phyloP scores from a whole-genome alignment of 2,329 filamentous ascomycete species.

The Laburnicola sp. region DNA sequence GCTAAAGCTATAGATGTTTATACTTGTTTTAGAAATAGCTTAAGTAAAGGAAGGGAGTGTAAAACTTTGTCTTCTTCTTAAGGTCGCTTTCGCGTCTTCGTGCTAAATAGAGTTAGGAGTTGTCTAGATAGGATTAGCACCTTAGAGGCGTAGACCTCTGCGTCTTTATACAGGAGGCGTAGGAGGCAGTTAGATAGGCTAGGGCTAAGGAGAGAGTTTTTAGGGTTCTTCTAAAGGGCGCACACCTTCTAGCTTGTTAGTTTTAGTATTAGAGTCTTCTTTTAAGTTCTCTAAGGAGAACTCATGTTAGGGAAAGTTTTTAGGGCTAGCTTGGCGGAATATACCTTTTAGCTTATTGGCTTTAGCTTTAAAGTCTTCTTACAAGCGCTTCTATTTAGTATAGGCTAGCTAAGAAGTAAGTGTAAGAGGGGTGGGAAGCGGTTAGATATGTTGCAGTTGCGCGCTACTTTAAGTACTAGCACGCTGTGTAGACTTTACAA shows the following conservation, averaged over 20 bases:
- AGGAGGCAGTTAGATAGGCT: too few species aligned
- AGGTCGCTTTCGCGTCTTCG: slow-evolving; percentile 15
- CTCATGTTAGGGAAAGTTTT: too few species aligned
- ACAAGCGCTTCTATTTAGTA: slow-evolving; percentile 6
- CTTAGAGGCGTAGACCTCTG: slow-evolving; percentile 10
- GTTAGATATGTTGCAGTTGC: slow-evolving; percentile 10
- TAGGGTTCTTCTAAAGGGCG: slow-evolving; percentile 11
- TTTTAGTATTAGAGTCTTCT: slow-evolving; percentile 17
- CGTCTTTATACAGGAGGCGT: too few species aligned
- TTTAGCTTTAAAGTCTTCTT: slow-evolving; percentile 13
- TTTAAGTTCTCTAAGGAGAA: slow-evolving; percentile 4
- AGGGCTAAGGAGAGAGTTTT: slow-evolving; percentile 1
- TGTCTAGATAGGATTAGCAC: slow-evolving; percentile 11
- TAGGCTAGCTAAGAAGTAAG: slow-evolving; percentile 7
- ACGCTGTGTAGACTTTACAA: slow-evolving; percentile 10
- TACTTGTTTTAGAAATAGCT: slow-evolving; percentile 12
- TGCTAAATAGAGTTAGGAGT: slow-evolving; percentile 10
- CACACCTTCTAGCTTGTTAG: slow-evolving; percentile 11
- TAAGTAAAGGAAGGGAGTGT: slow-evolving; percentile 8
- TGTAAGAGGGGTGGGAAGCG: slow-evolving; percentile 7
- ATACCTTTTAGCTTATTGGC: slow-evolving; percentile 11
- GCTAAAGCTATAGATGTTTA: slow-evolving; percentile 10
- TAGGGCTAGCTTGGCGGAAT: slow-evolving; percentile 9
- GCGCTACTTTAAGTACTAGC: slow-evolving; percentile 12
- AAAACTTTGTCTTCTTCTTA: slow-evolving; percentile 14